These are phyloP conservation scores for Neurospora pannonica DNA, from an alignment of 495 filamentous ascomycete genomes.

Conservation along the genomic window DNA sequence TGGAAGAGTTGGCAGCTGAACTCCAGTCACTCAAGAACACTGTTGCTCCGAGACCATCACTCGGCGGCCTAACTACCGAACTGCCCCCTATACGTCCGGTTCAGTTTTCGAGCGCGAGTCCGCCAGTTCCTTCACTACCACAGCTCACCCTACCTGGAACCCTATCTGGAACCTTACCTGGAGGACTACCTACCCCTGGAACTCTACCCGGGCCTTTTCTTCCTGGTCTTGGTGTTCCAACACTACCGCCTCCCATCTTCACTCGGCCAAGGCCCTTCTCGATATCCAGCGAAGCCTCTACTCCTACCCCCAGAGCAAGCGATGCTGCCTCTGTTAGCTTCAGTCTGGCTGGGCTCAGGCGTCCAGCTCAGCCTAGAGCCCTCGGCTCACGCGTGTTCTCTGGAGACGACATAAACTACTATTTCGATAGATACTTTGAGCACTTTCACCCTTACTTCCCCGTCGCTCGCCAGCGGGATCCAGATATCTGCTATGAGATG, in stretches of 20 bases:
- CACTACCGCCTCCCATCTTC: slow-evolving; percentile 8
- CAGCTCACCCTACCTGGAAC: neutral
- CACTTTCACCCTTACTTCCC: slow-evolving; percentile 37
- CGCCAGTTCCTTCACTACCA: neutral
- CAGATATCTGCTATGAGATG: slow-evolving; percentile 29
- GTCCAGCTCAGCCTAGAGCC: slow-evolving; percentile 25
- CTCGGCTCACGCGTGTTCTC: slow-evolving; percentile 36
- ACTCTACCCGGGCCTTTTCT: slow-evolving; percentile 1
- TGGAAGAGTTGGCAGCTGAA: slow-evolving; percentile 36
- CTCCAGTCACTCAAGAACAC: slow-evolving; percentile 36
- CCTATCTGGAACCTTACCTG: neutral
- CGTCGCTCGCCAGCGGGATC: slow-evolving; percentile 27
- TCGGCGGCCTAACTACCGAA: slow-evolving; percentile 3
- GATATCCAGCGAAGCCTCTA: slow-evolving; percentile 4
- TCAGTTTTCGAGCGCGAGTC: slow-evolving; percentile 4
- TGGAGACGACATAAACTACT: slow-evolving; percentile 37
- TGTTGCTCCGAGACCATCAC: slow-evolving; percentile 17
- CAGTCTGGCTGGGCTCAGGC: neutral
- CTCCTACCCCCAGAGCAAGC: slow-evolving; percentile 5
- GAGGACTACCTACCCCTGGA: neutral
- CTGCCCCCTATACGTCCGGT: slow-evolving; percentile 7
- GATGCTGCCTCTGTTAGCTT: slow-evolving; percentile 2
- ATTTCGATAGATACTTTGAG: slow-evolving; percentile 36
- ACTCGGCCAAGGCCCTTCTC: slow-evolving; percentile 6
- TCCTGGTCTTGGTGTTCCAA: slow-evolving; percentile 1